phyloP scores from a whole-genome alignment of 805 yeast genomes.

The Danielia reshetovae region DNA sequence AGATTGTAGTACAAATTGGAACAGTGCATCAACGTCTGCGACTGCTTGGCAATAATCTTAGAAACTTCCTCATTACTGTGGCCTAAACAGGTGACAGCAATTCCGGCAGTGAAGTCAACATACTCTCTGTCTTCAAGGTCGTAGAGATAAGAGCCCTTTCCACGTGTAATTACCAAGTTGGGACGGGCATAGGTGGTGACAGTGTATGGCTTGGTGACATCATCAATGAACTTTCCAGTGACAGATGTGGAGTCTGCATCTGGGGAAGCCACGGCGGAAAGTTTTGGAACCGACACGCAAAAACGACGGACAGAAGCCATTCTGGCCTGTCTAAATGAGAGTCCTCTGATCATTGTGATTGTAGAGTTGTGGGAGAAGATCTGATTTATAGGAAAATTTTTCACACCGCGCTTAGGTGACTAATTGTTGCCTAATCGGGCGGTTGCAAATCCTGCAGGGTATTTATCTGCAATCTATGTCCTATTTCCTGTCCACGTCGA shows the following conservation, averaged over 20 bases:
- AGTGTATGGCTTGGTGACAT: slow-evolving; percentile 47
- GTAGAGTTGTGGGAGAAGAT: too few relatives aligned
- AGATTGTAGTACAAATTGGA: slow-evolving; percentile 83
- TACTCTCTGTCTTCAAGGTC: slow-evolving; percentile 77
- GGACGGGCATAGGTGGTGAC: slow-evolving; percentile 84
- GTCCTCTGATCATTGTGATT: slow-evolving; percentile 7
- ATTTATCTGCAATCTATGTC: background rate
- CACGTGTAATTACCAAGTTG: slow-evolving; percentile 69
- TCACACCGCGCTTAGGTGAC: slow-evolving; percentile 21
- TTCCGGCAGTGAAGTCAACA: slow-evolving; percentile 92
- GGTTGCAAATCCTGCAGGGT: slow-evolving; percentile 2
- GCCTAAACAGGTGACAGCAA: slow-evolving; percentile 95
- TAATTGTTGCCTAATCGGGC: slow-evolving; percentile 14
- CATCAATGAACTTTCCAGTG: slow-evolving; percentile 40
- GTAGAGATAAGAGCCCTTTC: slow-evolving; percentile 74
- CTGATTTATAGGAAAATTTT: slow-evolving; percentile 9
- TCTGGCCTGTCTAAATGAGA: slow-evolving; percentile 1
- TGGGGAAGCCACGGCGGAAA: slow-evolving; percentile 17
- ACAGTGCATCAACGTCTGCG: slow-evolving; percentile 68
- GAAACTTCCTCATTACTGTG: slow-evolving; percentile 78
- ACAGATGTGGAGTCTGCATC: slow-evolving; percentile 31
- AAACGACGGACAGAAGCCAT: background rate
- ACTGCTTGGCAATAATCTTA: slow-evolving; percentile 67
- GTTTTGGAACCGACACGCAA: background rate
- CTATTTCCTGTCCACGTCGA: slow-evolving; percentile 14